Percentiles rank a stretch among this genome's conserved stretches.
These are phyloP conservation scores for Serendipita indica DNA, from an alignment of 768 basidiomycete genomes.

Conservation along the genomic window DNA sequence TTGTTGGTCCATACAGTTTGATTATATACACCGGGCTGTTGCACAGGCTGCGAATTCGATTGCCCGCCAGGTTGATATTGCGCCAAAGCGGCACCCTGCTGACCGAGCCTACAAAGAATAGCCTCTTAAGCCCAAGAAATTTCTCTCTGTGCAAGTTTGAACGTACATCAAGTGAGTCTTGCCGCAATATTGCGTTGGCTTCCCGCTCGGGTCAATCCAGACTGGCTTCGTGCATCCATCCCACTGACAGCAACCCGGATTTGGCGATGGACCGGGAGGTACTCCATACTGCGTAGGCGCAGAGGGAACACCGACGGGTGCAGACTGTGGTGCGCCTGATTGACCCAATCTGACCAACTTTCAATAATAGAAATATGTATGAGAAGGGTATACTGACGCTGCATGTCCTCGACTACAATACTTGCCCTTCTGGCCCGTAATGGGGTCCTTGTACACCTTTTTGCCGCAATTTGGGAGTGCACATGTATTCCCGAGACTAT, in stretches of 20 bases:
- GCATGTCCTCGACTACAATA: background rate
- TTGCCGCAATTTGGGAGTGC: background rate
- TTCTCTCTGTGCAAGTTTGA: too few relatives aligned
- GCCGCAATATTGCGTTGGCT: background rate
- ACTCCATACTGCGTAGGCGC: background rate
- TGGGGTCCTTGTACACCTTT: background rate
- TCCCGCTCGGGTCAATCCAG: background rate
- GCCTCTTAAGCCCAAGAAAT: background rate
- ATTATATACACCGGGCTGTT: background rate
- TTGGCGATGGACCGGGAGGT: background rate
- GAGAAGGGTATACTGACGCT: background rate
- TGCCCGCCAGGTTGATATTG: background rate
- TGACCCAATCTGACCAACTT: background rate
- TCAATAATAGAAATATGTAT: too few relatives aligned
- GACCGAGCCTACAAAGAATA: background rate
- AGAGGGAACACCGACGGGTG: background rate
- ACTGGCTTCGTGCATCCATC: background rate
- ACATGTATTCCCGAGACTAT: background rate
- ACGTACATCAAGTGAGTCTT: background rate
- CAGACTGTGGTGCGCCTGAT: background rate
- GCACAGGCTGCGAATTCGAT: background rate
- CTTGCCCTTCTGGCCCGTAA: background rate
- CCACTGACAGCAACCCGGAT: background rate
- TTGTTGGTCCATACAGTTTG: background rate
- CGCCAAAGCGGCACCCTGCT: background rate